Percentiles rank a stretch among this genome's conserved stretches.
Evolutionary conservation across 441 rosid species (phyloP).

Genomic region (Corymbia calophylla): DNA sequence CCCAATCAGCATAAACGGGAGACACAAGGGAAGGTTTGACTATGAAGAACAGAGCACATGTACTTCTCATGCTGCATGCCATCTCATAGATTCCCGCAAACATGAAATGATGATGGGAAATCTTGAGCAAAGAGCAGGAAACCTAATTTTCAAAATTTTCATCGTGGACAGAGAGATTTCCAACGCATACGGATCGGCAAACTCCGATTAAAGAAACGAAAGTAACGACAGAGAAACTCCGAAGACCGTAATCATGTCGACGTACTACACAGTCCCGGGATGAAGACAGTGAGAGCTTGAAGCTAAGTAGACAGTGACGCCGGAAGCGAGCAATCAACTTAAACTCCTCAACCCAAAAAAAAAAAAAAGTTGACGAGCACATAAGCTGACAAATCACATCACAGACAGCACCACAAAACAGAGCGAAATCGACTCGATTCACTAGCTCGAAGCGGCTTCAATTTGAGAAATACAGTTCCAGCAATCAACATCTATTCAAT

Average conservation of each 20-base stretch:
- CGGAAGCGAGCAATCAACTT: neutral
- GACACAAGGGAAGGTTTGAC: neutral
- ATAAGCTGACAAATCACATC: neutral
- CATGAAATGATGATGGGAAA: neutral
- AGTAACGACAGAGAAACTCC: neutral
- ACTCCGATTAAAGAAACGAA: neutral
- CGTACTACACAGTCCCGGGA: neutral
- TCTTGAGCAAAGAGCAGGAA: neutral
- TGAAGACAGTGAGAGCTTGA: neutral
- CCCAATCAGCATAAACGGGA: neutral
- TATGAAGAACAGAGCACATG: neutral
- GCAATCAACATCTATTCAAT: neutral
- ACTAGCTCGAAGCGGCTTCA: neutral
- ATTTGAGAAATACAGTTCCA: neutral
- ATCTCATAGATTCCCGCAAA: neutral
- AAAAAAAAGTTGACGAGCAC: neutral
- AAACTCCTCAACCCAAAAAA: neutral
- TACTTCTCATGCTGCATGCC: neutral
- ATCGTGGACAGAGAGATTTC: neutral
- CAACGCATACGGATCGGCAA: neutral
- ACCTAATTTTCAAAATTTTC: neutral
- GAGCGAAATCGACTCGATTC: neutral
- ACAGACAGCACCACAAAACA: neutral
- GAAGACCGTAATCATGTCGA: neutral
- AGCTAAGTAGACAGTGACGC: neutral